These are phyloP conservation scores for Solanum lycopersicoides DNA, from an alignment of 257 asterid species.

Conservation along the genomic window DNA sequence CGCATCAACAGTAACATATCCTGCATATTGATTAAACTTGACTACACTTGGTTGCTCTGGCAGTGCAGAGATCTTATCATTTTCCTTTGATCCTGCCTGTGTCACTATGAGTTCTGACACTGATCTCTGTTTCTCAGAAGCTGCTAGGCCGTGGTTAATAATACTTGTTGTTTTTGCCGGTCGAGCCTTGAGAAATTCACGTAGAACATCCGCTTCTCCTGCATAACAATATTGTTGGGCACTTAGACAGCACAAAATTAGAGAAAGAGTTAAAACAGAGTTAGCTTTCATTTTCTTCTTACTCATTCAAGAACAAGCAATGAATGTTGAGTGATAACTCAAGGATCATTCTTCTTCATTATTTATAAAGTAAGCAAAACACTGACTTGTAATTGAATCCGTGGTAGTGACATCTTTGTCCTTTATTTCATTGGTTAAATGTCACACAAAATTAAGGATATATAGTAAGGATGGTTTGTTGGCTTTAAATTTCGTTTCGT, in stretches of 20 bases:
- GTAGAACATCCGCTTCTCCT: background rate
- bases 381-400: background rate
- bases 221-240: background rate
- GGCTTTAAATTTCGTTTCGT: background rate
- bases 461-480: background rate
- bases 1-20: conserved; percentile 19
- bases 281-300: background rate
- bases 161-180: background rate
- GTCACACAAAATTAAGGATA: background rate
- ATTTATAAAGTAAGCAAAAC: background rate
- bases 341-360: background rate
- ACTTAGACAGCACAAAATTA: background rate
- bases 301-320: background rate
- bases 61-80: conserved; percentile 17
- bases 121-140: background rate
- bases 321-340: background rate
- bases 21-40: conserved; percentile 24
- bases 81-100: conserved; percentile 10
- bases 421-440: background rate
- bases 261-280: background rate
- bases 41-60: conserved; percentile 24
- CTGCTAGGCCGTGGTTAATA: background rate
- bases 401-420: background rate
- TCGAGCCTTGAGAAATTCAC: background rate
- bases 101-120: background rate